A percentile compares a stretch with the other conserved stretches of the same genome.
Conservation (phyloP, 1,139 yeast genomes). For the Saccharomyces hybrid region DNA sequence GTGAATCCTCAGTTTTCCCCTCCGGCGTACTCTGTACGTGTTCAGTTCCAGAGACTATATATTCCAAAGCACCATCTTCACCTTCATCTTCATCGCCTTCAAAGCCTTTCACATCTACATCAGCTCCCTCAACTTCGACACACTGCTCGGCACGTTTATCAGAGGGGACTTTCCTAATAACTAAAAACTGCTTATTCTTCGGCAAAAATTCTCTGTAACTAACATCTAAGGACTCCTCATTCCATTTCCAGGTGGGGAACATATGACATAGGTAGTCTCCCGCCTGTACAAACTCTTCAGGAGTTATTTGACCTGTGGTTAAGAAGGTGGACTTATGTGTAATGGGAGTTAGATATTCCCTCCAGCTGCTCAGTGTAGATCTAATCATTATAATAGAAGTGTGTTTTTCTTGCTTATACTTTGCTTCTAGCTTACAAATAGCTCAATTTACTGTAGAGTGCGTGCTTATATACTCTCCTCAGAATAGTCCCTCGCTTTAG, state of each 20-base stretch:
- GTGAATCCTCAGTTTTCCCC: constrained; percentile 2
- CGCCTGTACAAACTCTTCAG: constrained; percentile 84
- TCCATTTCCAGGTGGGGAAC: constrained; percentile 98
- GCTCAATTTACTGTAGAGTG: background rate
- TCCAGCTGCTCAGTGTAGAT: constrained; percentile 72
- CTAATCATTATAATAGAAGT: constrained; percentile 35
- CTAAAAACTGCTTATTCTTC: constrained; percentile 71
- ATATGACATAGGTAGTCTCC: constrained; percentile 84
- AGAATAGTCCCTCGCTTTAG: background rate
- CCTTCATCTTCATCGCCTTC: constrained; percentile 26
- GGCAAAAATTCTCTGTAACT: constrained; percentile 63
- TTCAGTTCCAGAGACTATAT: background rate
- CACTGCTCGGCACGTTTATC: constrained; percentile 62
- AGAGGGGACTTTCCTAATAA: constrained; percentile 86
- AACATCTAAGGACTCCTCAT: constrained; percentile 38
- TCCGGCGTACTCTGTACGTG: constrained; percentile 8
- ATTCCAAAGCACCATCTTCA: constrained; percentile 13
- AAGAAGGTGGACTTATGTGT: constrained; percentile 74
- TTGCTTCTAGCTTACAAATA: background rate
- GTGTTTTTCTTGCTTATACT: constrained; percentile 1
- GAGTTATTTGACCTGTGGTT: constrained; percentile 84
- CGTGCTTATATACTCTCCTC: background rate
- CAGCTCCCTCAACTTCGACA: constrained; percentile 36
- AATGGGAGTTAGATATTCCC: constrained; percentile 91
- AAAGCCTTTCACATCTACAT: constrained; percentile 33